A percentile compares a stretch with the other conserved stretches of the same genome.
These are phyloP conservation scores for Penicillium silybi DNA, from an alignment of 495 filamentous ascomycete species.

Conservation along the genomic window DNA sequence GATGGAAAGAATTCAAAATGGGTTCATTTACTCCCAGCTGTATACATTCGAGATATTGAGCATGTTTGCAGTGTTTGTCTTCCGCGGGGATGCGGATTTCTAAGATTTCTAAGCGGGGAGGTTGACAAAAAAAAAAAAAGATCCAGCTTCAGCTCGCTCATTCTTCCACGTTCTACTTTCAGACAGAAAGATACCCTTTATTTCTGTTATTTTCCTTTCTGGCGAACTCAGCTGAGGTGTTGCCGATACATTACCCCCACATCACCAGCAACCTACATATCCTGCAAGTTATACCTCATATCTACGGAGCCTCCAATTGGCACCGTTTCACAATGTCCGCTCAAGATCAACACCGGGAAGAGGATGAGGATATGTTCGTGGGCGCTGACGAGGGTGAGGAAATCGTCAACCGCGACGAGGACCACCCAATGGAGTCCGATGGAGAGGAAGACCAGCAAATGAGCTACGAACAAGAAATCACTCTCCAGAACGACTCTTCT, in stretches of 20 bases:
- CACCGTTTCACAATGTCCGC: constrained; percentile 39
- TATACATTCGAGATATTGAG: background rate
- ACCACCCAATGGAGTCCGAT: constrained; percentile 70
- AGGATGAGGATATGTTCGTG: constrained; percentile 56
- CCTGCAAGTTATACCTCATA: background rate
- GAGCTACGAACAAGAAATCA: constrained; percentile 62
- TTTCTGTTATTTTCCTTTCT: constrained; percentile 1
- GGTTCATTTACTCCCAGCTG: background rate
- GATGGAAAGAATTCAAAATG: too few relatives aligned
- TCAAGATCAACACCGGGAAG: constrained; percentile 44
- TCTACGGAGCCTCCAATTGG: background rate
- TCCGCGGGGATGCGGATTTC: constrained; percentile 40
- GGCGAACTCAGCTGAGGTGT: background rate
- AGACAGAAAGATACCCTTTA: background rate
- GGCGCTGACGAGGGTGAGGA: constrained; percentile 71
- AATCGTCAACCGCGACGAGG: constrained; percentile 61
- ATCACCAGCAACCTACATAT: background rate
- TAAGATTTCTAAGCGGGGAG: constrained; percentile 40
- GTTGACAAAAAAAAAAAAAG: constrained; percentile 21
- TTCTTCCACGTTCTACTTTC: constrained; percentile 5
- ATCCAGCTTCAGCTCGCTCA: constrained; percentile 12
- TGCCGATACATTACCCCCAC: background rate
- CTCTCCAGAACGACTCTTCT: constrained; percentile 80
- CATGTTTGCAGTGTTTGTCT: constrained; percentile 35
- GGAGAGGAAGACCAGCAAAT: constrained; percentile 54